A percentile compares a stretch with the other conserved stretches of the same genome.
phyloP scores from a whole-genome alignment of 129 eudicot species.

The Tagetes erecta region DNA sequence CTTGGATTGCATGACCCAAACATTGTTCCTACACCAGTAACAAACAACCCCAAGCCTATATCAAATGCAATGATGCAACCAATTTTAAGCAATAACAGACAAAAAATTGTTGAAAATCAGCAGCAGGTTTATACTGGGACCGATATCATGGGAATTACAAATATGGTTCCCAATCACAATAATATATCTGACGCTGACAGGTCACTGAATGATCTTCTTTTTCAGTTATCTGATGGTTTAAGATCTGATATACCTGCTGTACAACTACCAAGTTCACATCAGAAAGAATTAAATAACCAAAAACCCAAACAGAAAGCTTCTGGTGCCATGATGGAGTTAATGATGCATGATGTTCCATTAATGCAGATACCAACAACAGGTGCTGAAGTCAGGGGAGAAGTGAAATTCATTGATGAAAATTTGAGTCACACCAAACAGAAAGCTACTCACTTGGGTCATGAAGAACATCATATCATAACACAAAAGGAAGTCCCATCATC shows the following conservation, averaged over 20 bases:
- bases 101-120: conserved; percentile 30
- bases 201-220: conserved; percentile 40
- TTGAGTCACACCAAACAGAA: conserved; percentile 32
- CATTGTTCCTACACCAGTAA: conserved; percentile 30
- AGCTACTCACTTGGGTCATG: conserved; percentile 31
- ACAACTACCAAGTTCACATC: conserved; percentile 31
- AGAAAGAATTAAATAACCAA: conserved; percentile 30
- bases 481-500: conserved; percentile 21
- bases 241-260: conserved; percentile 29
- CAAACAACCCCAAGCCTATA: conserved; percentile 30
- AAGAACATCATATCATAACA: conserved; percentile 28
- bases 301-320: conserved; percentile 19
- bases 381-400: conserved; percentile 38
- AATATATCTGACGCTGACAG: conserved; percentile 32
- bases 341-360: conserved; percentile 21
- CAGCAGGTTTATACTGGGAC: conserved; percentile 29
- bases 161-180: conserved; percentile 21
- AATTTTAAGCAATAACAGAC: conserved; percentile 29
- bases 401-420: conserved; percentile 45
- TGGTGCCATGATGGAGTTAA: conserved; percentile 20
- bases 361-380: conserved; percentile 31
- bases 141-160: conserved; percentile 13
- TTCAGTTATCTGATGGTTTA: conserved; percentile 38
- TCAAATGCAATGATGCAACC: conserved; percentile 29
- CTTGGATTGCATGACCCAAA: conserved; percentile 36